Evolutionary conservation across 129 eudicot genomes (phyloP).

Genomic region (Deinandra increscens): DNA sequence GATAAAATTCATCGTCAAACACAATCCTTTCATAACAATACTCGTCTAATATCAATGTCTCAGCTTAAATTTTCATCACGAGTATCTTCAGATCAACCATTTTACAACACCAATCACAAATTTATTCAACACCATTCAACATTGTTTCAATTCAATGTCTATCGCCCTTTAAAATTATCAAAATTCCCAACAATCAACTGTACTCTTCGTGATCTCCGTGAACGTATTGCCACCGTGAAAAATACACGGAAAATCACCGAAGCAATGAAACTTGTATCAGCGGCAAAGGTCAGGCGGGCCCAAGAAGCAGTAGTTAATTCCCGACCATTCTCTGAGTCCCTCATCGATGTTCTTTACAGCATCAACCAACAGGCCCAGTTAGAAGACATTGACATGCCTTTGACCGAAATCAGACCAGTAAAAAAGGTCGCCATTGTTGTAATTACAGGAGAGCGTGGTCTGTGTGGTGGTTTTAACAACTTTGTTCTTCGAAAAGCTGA

Average conservation of each 20-base stretch:
- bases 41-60: slow-evolving; percentile 16
- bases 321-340: slow-evolving; percentile 76
- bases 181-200: slow-evolving; percentile 31
- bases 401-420: slow-evolving; percentile 61
- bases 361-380: slow-evolving; percentile 63
- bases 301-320: slow-evolving; percentile 72
- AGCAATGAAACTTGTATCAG: slow-evolving; percentile 93
- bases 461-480: slow-evolving; percentile 85
- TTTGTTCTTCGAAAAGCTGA: slow-evolving; percentile 53
- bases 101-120: not conserved
- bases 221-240: slow-evolving; percentile 59
- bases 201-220: slow-evolving; percentile 57
- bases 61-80: slow-evolving; percentile 30
- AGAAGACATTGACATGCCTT: slow-evolving; percentile 65
- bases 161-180: slow-evolving; percentile 11
- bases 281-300: slow-evolving; percentile 81
- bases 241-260: slow-evolving; percentile 82
- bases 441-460: slow-evolving; percentile 70
- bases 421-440: slow-evolving; percentile 76
- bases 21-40: no score
- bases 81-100: slow-evolving; percentile 18
- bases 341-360: slow-evolving; percentile 57
- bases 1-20: not conserved
- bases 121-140: slow-evolving; percentile 13
- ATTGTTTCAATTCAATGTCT: not conserved